Conservation (phyloP, 1,284 basidiomycete genomes). For the Ceratobasidium sp. region DNA sequence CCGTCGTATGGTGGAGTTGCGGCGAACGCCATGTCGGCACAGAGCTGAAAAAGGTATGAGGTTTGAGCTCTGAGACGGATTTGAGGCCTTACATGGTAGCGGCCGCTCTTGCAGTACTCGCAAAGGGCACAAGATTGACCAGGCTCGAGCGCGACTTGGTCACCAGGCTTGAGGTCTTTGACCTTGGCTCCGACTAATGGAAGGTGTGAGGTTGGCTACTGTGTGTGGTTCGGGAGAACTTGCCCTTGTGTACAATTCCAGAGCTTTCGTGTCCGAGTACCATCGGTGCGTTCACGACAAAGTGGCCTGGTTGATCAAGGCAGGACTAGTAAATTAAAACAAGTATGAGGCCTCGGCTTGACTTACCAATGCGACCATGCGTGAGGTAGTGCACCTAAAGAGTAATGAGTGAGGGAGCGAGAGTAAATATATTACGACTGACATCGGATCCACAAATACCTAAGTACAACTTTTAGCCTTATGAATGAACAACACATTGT, state of each 20-base stretch:
- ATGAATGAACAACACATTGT: background rate
- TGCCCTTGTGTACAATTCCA: conserved; percentile 64
- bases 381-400: conserved; percentile 79
- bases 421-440: conserved; percentile 49
- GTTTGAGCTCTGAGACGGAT: conserved; percentile 7
- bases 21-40: conserved; percentile 83
- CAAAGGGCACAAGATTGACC: conserved; percentile 81
- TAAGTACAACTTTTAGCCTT: conserved; percentile 54
- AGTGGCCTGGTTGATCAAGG: conserved; percentile 66
- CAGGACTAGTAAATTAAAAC: background rate
- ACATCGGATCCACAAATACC: conserved; percentile 93
- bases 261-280: conserved; percentile 74
- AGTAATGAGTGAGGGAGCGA: conserved; percentile 38
- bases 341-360: background rate
- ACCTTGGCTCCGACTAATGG: conserved; percentile 76
- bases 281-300: conserved; percentile 83
- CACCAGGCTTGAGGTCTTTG: conserved; percentile 80
- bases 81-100: conserved; percentile 73
- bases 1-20: conserved; percentile 93
- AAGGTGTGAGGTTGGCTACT: background rate
- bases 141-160: conserved; percentile 89
- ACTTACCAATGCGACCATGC: conserved; percentile 74
- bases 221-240: background rate
- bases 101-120: conserved; percentile 80
- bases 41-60: conserved; percentile 64